A percentile compares a stretch with the other conserved stretches of the same genome.
Evolutionary conservation across 768 basidiomycete species (phyloP).

Genomic region (Leccinum rimulosum): DNA sequence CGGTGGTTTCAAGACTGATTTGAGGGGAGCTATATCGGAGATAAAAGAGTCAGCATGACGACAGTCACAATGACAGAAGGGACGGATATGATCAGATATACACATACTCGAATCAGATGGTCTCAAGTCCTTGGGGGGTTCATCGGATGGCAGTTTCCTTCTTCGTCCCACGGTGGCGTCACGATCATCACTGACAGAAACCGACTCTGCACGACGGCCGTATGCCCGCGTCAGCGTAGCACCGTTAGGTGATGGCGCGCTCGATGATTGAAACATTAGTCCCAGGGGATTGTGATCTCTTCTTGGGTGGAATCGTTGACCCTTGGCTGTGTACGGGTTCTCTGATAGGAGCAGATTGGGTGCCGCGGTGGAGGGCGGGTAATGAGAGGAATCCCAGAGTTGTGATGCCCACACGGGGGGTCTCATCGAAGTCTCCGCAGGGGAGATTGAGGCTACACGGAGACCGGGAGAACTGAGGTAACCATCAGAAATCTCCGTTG

Average conservation of each 20-base stretch:
- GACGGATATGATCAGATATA: slow-evolving; percentile 29
- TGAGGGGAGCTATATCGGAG: slow-evolving; percentile 53
- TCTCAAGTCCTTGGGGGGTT: slow-evolving; percentile 38
- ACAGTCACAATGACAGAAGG: slow-evolving; percentile 21
- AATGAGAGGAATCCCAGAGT: slow-evolving; percentile 55
- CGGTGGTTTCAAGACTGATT: slow-evolving; percentile 80
- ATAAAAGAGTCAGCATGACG: slow-evolving; percentile 31
- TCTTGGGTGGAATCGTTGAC: slow-evolving; percentile 39
- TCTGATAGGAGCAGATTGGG: slow-evolving; percentile 48
- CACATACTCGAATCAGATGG: slow-evolving; percentile 48
- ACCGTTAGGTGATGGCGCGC: slow-evolving; percentile 58
- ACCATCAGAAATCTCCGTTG: slow-evolving; percentile 52
- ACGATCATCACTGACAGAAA: slow-evolving; percentile 56
- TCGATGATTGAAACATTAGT: slow-evolving; percentile 66
- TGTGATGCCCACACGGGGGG: slow-evolving; percentile 68
- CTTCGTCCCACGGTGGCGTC: slow-evolving; percentile 74
- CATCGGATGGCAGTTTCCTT: slow-evolving; percentile 39
- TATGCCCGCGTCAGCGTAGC: slow-evolving; percentile 56
- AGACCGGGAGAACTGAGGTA: slow-evolving; percentile 39
- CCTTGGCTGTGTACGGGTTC: slow-evolving; percentile 41
- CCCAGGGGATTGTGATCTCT: slow-evolving; percentile 43
- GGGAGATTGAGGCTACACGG: slow-evolving; percentile 55
- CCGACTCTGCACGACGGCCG: slow-evolving; percentile 66
- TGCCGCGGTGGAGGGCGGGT: slow-evolving; percentile 43
- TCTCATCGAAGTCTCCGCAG: slow-evolving; percentile 55